These are phyloP conservation scores for Penicillium sp. DNA, from an alignment of 2,329 filamentous ascomycete genomes.

Conservation along the genomic window DNA sequence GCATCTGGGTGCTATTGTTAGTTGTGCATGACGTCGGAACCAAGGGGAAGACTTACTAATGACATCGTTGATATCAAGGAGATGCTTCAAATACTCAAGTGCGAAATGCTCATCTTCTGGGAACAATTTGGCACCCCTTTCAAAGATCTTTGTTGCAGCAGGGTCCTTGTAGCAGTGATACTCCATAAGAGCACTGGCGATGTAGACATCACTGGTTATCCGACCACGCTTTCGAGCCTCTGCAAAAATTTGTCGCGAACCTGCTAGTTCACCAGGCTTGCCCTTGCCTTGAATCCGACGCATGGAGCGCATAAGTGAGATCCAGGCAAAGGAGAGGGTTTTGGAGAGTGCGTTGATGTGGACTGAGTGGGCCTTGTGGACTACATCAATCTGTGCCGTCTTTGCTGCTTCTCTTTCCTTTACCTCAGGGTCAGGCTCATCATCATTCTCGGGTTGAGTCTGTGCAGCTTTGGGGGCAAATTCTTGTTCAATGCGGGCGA, in stretches of 20 bases:
- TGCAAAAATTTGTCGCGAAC: conserved; percentile 83
- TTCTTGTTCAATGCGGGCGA: conserved; percentile 57
- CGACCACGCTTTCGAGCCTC: conserved; percentile 86
- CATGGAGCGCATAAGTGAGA: conserved; percentile 90
- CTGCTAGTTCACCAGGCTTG: conserved; percentile 67
- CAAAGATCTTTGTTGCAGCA: conserved; percentile 92
- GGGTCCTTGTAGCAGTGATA: conserved; percentile 94
- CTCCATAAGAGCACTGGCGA: conserved; percentile 89
- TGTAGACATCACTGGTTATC: conserved; percentile 91
- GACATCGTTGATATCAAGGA: conserved; percentile 88
- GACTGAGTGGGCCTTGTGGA: conserved; percentile 66
- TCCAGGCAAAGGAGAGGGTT: conserved; percentile 91
- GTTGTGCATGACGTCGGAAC: background rate
- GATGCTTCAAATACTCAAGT: conserved; percentile 91
- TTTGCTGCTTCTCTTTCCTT: conserved; percentile 55
- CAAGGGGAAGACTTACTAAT: conserved; percentile 67
- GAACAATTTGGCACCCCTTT: conserved; percentile 89
- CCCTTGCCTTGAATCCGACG: conserved; percentile 86
- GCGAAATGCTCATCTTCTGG: conserved; percentile 92
- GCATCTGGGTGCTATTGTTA: conserved; percentile 63
- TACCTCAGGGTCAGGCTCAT: conserved; percentile 57
- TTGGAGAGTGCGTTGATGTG: conserved; percentile 77
- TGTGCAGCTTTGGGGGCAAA: conserved; percentile 47
- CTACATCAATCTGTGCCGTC: conserved; percentile 56
- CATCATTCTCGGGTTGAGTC: conserved; percentile 46